Base-by-base conservation (phyloP, 1,139 yeast species). In the Pichia sp. region DNA sequence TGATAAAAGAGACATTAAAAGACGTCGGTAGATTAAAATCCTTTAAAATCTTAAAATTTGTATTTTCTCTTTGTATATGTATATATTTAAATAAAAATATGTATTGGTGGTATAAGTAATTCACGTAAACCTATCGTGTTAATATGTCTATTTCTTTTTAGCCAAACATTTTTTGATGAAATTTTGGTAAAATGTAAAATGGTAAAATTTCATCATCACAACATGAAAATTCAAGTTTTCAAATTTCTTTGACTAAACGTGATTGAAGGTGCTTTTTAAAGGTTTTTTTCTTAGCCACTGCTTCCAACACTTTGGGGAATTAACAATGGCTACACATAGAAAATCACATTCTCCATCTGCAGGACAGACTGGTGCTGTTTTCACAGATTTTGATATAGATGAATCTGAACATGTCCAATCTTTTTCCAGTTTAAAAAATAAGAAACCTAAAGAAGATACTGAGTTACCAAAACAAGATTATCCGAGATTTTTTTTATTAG, bases 401-500 rank as follows among this genome's bases (percentile, higher is more conserved):
- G 55, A 53, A 44, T 29, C 49, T 9, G 27, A 42, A 9, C 47
- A 44, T 25, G 42, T 51, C 2, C 55, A 50, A 42, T 33, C 53
- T 8, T 8, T 39, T 30, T 14, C 52, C 7, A 16, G 19, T 41
- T 27, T 16, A n/a, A 27, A 41, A 16, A n/a, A 18, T 5, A 13
- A n/a, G n/a, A 19, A 30, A 22, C 14, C 25, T 5, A 16, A 22
- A n/a, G n/a, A 10, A n/a, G 51, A 52, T 47, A 38, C 28, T 13
- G 31, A 47, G 22, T 64, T 78, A 46, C 75, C 76, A 6, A 62
- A 62, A 10, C 67, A 68, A 22, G 93, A 86, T 60, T 67, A 84
- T 52, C 85, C 85, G 22, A 88, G 91, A 52, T 93, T 93, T 65
- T 70, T 77, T 44, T 75, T 91, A 18, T 71, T 93, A 51, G 83